Conservation (phyloP, 2,329 filamentous ascomycete species). For the Leptodontidium sp. region DNA sequence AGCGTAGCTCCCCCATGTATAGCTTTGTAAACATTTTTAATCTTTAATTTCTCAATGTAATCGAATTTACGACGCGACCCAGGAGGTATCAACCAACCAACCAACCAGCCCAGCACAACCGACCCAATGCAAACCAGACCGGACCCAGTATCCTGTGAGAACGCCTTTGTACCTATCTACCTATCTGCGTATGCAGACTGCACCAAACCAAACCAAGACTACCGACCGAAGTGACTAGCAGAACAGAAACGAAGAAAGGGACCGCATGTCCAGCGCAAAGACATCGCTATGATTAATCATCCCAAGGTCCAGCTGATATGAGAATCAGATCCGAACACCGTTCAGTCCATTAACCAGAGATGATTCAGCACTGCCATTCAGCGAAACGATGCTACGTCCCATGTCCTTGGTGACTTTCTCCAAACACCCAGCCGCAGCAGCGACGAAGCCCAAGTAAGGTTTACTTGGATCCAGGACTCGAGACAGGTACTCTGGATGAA, state of each 20-base stretch:
- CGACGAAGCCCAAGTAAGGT: conserved; percentile 85
- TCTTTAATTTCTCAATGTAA: background rate
- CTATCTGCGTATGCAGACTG: background rate
- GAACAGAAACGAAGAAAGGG: too few species aligned
- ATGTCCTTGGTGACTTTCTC: conserved; percentile 40
- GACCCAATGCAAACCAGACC: conserved; percentile 6
- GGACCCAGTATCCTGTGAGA: background rate
- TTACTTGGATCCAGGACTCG: conserved; percentile 77
- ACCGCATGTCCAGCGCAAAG: too few species aligned
- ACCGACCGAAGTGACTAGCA: too few species aligned
- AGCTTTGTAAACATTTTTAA: background rate
- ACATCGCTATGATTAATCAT: too few species aligned
- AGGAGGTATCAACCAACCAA: conserved; percentile 3
- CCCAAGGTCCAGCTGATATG: background rate
- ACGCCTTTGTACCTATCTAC: conserved; percentile 15
- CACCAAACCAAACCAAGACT: background rate
- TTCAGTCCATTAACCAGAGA: conserved; percentile 18
- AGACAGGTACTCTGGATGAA: conserved; percentile 86
- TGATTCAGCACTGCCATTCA: conserved; percentile 12
- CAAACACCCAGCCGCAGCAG: conserved; percentile 62
- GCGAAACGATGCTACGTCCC: background rate
- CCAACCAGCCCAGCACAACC: conserved; percentile 35
- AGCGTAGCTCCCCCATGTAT: background rate
- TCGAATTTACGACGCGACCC: background rate
- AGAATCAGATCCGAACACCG: conserved; percentile 22